Conservation (phyloP, 345 rosid species). For the Camelina sativa region DNA sequence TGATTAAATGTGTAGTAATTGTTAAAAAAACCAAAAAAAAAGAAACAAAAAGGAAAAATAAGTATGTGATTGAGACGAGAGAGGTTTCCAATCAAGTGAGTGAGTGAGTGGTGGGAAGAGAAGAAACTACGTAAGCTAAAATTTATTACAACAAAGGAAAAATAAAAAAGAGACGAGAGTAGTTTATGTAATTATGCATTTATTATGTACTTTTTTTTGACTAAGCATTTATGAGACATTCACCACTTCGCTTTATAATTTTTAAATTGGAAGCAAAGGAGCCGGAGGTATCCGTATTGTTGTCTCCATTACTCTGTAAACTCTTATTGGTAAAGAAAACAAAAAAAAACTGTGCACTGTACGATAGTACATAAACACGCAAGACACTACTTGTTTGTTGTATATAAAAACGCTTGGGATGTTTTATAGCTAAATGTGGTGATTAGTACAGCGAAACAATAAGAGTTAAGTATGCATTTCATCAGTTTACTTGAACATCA, state of each 20-base stretch:
- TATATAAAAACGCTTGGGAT: no score
- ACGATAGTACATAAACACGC: no score
- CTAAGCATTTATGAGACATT: conserved; percentile 26
- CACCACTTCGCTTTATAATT: no score
- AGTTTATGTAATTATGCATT: conserved; percentile 37
- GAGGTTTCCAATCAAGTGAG: conserved; percentile 24
- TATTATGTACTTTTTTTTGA: conserved; percentile 37
- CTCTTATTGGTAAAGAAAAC: no score
- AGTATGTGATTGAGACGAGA: conserved; percentile 18
- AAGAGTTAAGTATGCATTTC: background rate
- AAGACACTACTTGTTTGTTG: no score
- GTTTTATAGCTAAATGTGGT: no score
- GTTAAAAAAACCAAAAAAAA: no score
- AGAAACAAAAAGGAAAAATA: background rate
- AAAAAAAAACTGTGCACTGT: no score
- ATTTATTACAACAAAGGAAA: conserved; percentile 28
- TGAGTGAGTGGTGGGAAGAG: conserved; percentile 36
- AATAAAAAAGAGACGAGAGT: background rate
- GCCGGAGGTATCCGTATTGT: no score
- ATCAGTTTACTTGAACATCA: background rate
- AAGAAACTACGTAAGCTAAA: conserved; percentile 36
- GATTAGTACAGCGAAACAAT: no score
- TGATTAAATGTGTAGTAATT: background rate
- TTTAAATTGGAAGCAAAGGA: no score
- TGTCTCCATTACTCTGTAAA: no score